Evolutionary conservation across 345 rosid species (phyloP).

Genomic region (Arabidopsis arenosa): DNA sequence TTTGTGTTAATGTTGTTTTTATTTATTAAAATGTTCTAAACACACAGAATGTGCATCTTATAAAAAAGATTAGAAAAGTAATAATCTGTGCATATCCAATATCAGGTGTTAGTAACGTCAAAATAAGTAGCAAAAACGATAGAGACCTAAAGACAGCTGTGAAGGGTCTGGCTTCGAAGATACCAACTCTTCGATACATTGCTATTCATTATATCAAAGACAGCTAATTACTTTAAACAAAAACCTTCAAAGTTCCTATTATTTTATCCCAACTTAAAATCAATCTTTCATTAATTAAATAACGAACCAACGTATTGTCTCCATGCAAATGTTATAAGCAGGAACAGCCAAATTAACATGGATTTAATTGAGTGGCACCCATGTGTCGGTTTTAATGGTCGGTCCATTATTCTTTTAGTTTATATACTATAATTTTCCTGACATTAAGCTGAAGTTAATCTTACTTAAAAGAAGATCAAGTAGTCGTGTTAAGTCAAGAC

Average conservation of each 20-base stretch:
- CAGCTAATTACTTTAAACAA: slow-evolving; percentile 15
- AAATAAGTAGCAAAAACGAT: neutral
- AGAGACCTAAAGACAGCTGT: slow-evolving; percentile 3
- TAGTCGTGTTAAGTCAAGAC: slow-evolving; percentile 8
- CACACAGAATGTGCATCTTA: too few species aligned
- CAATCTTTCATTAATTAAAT: neutral
- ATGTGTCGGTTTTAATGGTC: slow-evolving; percentile 28
- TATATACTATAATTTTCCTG: slow-evolving; percentile 1
- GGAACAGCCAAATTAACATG: slow-evolving; percentile 7
- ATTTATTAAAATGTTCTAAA: too few species aligned
- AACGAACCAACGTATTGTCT: neutral
- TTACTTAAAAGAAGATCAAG: neutral
- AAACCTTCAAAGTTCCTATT: neutral
- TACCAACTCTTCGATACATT: neutral
- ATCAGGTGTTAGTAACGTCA: neutral
- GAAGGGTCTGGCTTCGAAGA: neutral
- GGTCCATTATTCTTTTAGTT: slow-evolving; percentile 10
- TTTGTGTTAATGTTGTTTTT: too few species aligned
- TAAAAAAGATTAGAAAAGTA: too few species aligned
- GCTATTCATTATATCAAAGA: slow-evolving; percentile 5
- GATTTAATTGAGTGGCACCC: slow-evolving; percentile 1
- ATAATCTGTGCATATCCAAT: too few species aligned
- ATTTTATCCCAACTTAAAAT: neutral
- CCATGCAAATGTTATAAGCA: neutral
- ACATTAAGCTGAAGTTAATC: neutral